These are phyloP conservation scores for Buxus sempervirens DNA, from an alignment of 164 flowering plant species.

Conservation along the genomic window DNA sequence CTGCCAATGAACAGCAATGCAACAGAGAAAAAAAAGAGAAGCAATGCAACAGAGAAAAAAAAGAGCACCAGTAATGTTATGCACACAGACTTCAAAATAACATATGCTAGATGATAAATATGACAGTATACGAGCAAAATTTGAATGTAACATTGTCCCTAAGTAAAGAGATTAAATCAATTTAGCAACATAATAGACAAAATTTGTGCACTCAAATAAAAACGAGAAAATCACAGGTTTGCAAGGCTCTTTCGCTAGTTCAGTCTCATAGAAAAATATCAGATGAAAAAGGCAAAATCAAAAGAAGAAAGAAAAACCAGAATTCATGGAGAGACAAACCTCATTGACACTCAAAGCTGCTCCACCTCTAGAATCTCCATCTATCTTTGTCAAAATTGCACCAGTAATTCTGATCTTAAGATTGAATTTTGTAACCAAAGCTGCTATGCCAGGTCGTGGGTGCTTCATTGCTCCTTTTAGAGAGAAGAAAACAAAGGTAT, in stretches of 20 bases:
- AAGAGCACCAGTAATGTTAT: no score
- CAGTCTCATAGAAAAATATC: not conserved
- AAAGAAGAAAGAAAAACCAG: not conserved
- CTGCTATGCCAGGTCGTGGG: no score
- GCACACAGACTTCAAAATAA: no score
- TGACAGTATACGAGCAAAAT: no score
- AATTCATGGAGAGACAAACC: slow-evolving; percentile 33
- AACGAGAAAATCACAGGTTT: not conserved
- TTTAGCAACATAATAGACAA: no score
- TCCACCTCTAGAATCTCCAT: slow-evolving; percentile 99
- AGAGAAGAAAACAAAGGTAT: no score
- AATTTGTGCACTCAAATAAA: not conserved
- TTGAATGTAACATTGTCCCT: not conserved
- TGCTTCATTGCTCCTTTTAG: no score
- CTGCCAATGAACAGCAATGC: no score
- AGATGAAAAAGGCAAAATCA: not conserved
- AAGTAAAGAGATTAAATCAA: no score
- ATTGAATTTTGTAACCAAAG: slow-evolving; percentile 90
- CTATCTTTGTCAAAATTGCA: slow-evolving; percentile 92
- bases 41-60: no score
- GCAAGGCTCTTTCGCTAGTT: not conserved
- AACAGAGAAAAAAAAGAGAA: no score
- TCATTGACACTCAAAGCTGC: slow-evolving; percentile 98
- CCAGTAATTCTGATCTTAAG: slow-evolving; percentile 97
- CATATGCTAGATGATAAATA: no score